phyloP scores from a whole-genome alignment of 2,329 filamentous ascomycete genomes.

The Ploettnerulaceae sp. region DNA sequence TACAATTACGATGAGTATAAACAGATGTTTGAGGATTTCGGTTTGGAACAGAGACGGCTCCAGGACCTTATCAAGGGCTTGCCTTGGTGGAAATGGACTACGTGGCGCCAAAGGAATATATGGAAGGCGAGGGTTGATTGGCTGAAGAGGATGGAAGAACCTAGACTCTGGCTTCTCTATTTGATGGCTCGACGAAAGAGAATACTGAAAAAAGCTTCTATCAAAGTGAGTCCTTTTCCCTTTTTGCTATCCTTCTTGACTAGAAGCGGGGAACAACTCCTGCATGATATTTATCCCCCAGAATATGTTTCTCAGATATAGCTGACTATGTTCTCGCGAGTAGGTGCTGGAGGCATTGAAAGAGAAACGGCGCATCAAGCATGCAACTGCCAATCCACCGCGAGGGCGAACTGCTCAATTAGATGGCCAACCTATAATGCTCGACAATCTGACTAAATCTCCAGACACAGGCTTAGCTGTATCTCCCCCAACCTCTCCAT shows the following conservation, averaged over 20 bases:
- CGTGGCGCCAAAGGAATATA: constrained; percentile 13
- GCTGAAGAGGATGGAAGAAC: constrained; percentile 25
- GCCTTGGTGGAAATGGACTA: constrained; percentile 19
- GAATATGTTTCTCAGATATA: too few relatives aligned
- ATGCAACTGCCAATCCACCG: constrained; percentile 3
- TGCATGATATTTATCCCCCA: too few relatives aligned
- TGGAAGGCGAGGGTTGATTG: constrained; percentile 24
- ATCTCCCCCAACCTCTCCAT: background rate
- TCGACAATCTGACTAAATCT: constrained; percentile 9
- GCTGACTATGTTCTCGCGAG: background rate
- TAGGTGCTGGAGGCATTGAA: constrained; percentile 8
- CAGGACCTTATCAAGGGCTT: constrained; percentile 14
- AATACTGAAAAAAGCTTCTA: constrained; percentile 20
- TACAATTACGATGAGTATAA: constrained; percentile 25
- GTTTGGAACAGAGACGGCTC: constrained; percentile 18
- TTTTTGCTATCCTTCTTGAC: too few relatives aligned
- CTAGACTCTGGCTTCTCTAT: constrained; percentile 24
- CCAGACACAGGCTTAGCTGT: background rate
- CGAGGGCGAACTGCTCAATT: constrained; percentile 5
- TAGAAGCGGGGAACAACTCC: too few relatives aligned
- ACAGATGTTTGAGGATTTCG: constrained; percentile 24
- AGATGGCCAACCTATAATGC: constrained; percentile 1
- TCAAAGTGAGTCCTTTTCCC: constrained; percentile 6
- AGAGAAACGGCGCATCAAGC: constrained; percentile 15
- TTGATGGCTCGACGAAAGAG: constrained; percentile 24